Conservation (phyloP, 306 rosid species). For the Rubus idaeus region DNA sequence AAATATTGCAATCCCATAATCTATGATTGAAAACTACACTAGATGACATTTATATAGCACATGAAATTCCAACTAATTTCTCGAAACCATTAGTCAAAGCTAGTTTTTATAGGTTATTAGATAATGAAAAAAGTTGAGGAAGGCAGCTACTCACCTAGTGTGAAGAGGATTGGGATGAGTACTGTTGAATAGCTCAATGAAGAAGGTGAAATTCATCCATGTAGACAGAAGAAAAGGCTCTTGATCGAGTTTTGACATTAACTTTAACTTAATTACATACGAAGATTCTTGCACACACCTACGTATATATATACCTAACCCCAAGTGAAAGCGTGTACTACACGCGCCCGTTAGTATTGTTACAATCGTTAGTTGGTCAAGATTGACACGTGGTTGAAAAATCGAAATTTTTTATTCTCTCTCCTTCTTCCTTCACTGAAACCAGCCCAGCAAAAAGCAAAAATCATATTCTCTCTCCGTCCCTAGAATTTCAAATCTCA, state of each 20-base stretch:
- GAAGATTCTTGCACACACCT: no score
- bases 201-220: constrained; percentile 20
- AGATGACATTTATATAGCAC: neutral
- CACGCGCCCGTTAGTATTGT: no score
- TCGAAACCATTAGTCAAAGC: neutral
- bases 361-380: no score
- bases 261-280: neutral
- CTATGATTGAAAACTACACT: neutral
- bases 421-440: no score
- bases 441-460: no score
- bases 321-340: no score
- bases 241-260: neutral
- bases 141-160: neutral
- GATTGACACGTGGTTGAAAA: no score
- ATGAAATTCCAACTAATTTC: constrained; percentile 4
- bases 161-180: constrained; percentile 3
- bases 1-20: neutral
- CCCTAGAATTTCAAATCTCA: no score
- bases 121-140: neutral
- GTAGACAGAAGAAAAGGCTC: neutral
- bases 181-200: neutral
- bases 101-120: neutral
- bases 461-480: no score
- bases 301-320: no score
- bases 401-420: no score